Evolutionary conservation across 257 asterid species (phyloP).

Genomic region (Dorcoceras hygrometricum): DNA sequence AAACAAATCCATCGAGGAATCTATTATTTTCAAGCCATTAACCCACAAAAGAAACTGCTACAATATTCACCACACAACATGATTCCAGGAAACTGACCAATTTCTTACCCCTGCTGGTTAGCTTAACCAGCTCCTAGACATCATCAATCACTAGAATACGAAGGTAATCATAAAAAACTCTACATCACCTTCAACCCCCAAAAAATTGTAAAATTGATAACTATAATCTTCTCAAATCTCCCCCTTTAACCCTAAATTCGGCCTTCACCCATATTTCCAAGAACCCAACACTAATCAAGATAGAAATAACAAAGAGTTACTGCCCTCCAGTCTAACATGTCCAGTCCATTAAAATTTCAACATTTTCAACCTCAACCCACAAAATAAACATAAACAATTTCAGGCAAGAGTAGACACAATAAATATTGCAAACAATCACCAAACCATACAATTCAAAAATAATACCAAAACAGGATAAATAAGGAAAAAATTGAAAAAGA

Average conservation of each 20-base stretch:
- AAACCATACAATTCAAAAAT: slow-evolving; percentile 5
- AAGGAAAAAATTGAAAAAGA: not conserved
- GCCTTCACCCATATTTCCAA: not conserved
- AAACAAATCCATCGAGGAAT: no score
- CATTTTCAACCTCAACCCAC: not conserved
- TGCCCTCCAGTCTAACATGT: not conserved
- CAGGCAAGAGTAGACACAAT: slow-evolving; percentile 7
- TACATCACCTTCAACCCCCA: no score
- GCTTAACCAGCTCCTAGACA: no score
- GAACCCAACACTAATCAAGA: not conserved
- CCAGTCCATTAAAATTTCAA: not conserved
- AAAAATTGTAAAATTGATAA: no score
- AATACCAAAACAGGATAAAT: not conserved
- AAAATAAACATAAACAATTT: not conserved
- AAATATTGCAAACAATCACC: not conserved
- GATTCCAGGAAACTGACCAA: no score
- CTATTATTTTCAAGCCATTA: no score
- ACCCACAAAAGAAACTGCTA: no score
- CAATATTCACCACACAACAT: no score
- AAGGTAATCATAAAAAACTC: no score
- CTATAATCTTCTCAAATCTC: no score
- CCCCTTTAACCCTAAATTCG: not conserved
- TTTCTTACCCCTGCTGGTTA: no score
- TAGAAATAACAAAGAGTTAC: not conserved
- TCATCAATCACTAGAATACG: no score